Base-by-base conservation (phyloP, 495 filamentous ascomycete species). In the Mytilinidion resinicola region DNA sequence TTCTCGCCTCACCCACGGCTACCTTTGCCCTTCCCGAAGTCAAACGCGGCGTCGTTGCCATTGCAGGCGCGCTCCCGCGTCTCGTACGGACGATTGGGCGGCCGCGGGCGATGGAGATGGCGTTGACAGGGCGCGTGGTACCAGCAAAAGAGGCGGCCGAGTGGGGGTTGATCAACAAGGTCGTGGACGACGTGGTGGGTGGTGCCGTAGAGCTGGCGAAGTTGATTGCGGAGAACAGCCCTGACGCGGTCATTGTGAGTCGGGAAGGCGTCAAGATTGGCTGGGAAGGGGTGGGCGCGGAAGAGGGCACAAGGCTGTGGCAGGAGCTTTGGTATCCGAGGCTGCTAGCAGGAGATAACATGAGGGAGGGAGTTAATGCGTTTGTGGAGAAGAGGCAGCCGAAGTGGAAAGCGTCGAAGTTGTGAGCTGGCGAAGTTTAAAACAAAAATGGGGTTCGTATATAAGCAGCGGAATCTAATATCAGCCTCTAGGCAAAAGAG, bases 331-430 rank as follows among this genome's bases (percentile, higher is more conserved):
- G 81, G 80, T 91, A 80, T 66, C 69, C 62, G 51, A 70, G 71
- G 58, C 74, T 95, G 53, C 75, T 84, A 42, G 73, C 63, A 15
- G 89, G 87, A 14, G 80, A 84, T 66, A 93, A 93, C 74, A 85
- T 88, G 69, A 77, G 73, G 60, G 90, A 95, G 73, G 90, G 89
- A 0, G 77, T 93, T 39, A 77, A 67, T 72, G 86, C 85, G 56
- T 95, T 95, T 80, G 81, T 87, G 57, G 88, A 91, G 80, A 90
- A 82, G 72, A 76, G 88, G 72, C 76, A 80, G 69, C 81, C 87
- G 20, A 77, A 72, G 51, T 92, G 90, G 88, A 78, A 78, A 67
- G 76, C 84, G 67, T 85, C 82, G 66, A 91, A 90, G 73, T 66
- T 95, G 65, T 95, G 52, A 65, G 25, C 25, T 30, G 25, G 25